phyloP scores from a whole-genome alignment of 371 early-diverging fungal genomes.

The Sanchytrium tribonematis region DNA sequence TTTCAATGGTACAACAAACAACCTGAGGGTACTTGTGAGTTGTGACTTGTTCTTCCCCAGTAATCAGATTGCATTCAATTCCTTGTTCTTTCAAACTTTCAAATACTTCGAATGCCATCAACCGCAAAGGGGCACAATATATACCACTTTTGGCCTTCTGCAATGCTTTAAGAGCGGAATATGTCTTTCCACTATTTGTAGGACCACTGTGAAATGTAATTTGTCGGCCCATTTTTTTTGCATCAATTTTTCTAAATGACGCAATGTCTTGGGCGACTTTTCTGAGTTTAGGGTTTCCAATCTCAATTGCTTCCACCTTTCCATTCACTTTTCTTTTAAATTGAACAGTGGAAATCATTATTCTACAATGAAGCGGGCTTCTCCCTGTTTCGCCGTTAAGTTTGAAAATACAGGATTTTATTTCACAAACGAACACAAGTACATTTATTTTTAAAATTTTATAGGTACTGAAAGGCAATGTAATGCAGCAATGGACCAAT shows the following conservation, averaged over 20 bases:
- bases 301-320: not conserved
- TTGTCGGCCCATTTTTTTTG: constrained; percentile 11
- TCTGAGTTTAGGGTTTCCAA: not conserved
- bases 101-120: constrained; percentile 77
- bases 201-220: constrained; percentile 83
- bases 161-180: constrained; percentile 46
- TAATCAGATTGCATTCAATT: constrained; percentile 46
- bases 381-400: no score
- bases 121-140: constrained; percentile 69
- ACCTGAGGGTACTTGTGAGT: constrained; percentile 12
- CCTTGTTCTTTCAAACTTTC: constrained; percentile 43
- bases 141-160: constrained; percentile 32
- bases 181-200: constrained; percentile 87
- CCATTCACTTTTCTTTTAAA: not conserved
- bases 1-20: constrained; percentile 57
- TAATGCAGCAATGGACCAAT: no score
- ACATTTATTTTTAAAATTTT: no score
- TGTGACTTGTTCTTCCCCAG: constrained; percentile 49
- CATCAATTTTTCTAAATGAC: not conserved
- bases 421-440: no score
- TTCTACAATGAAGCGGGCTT: no score
- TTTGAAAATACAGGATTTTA: no score
- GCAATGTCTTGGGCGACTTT: not conserved
- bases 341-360: not conserved
- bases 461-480: no score